Evolutionary conservation across 2,329 filamentous ascomycete genomes (phyloP), one percentile per base, ranked within the genome.

Genomic region (Fusarium bulbicola): DNA sequence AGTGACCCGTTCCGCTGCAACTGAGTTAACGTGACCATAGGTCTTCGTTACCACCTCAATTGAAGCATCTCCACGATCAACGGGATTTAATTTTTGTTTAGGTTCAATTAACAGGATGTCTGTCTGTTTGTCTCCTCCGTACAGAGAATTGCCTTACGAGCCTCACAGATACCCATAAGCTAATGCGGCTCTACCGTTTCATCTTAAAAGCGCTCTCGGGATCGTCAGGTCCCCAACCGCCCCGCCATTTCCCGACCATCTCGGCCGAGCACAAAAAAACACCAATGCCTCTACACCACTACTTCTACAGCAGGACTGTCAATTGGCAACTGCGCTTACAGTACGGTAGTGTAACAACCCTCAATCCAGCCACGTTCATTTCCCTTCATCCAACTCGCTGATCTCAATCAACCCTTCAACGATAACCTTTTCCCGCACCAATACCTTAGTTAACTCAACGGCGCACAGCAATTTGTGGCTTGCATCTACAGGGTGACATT

Each of bases 71-170:
- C 34, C 16, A 1, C 10, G n/a, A 18, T 26, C 10, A 43, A 26
- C 15, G 4, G 4, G 42, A 43, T 12, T 7, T 12, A 1, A 1
- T 3, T 8, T 7, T 3, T 26, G 0, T 5, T 13, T 7, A 13
- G 12, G 4, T 4, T 26, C 5, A 3, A 18, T 7, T 3, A 7
- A 16, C 4, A 7, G 4, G 0, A 24, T 7, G 4, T 14, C 15
- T 4, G 5, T 18, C 16, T 5, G 2, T 24, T 14, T 34, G 8
- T 5, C 9, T 49, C 11, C 9, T 30, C 28, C 28, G 28, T 30
- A 9, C 8, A 49, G 5, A 32, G 0, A n/a, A 16, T 49, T 3
- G 10, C 10, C 28, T 18, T 47, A 30, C 26, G 20, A 47, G 45
- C 26, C 10, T 28, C 26, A 30, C 45, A 47, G 42, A 43, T 20